Conservation (phyloP, 805 yeast species). For the Metschnikowia lachancei region DNA sequence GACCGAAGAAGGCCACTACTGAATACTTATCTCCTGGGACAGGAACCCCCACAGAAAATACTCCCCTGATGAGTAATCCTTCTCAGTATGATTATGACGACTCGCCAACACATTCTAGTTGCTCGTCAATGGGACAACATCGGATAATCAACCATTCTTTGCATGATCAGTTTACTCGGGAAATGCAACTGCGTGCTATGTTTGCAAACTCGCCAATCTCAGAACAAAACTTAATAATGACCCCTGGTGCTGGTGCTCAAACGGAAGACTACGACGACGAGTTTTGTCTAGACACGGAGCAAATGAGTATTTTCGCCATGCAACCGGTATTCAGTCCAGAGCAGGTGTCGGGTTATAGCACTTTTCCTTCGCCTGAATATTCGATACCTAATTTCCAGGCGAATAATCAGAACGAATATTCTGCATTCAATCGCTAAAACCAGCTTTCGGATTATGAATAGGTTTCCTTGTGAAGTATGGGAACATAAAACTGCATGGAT, state of each 20-base stretch:
- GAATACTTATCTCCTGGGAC: constrained; percentile 15
- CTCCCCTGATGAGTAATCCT: constrained; percentile 15
- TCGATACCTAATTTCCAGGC: neutral
- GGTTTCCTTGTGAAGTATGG: neutral
- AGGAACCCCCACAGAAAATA: constrained; percentile 21
- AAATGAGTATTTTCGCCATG: constrained; percentile 25
- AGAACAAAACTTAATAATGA: constrained; percentile 1
- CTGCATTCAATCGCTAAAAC: neutral
- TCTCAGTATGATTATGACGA: constrained; percentile 18
- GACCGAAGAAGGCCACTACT: constrained; percentile 10
- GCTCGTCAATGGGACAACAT: constrained; percentile 13
- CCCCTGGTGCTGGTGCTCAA: constrained; percentile 1
- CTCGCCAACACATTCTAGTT: constrained; percentile 18
- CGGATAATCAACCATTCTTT: constrained; percentile 6
- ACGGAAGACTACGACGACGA: constrained; percentile 42
- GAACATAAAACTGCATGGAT: neutral
- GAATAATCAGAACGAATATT: neutral
- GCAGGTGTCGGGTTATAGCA: too few relatives aligned
- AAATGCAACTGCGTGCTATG: neutral
- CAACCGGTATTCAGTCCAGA: neutral
- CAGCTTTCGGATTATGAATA: neutral
- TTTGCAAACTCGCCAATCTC: constrained; percentile 8
- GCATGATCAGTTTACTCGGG: constrained; percentile 4
- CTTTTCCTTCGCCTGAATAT: neutral
- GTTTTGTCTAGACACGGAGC: constrained; percentile 43